These are phyloP conservation scores for Diatrype stigma DNA, from an alignment of 2,329 filamentous ascomycete genomes.

Conservation along the genomic window DNA sequence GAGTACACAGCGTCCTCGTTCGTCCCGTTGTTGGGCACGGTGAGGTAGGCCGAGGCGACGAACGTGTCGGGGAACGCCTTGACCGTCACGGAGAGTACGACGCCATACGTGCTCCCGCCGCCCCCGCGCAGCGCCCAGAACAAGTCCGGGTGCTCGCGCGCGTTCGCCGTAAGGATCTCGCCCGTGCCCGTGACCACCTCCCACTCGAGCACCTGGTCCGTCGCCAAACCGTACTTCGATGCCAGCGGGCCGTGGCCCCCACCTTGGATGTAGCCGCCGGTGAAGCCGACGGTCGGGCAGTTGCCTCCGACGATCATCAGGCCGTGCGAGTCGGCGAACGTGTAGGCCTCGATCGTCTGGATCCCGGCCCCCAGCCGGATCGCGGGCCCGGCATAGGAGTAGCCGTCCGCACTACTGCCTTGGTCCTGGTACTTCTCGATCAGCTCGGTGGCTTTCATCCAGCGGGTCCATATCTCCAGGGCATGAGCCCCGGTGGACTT, in stretches of 20 bases:
- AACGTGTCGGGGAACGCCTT: conserved; percentile 9
- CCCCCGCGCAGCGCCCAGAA: neutral
- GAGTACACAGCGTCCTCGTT: conserved; percentile 10
- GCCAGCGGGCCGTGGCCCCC: conserved; percentile 37
- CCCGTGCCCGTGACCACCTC: neutral
- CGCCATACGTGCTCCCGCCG: conserved; percentile 43
- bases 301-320: conserved; percentile 8
- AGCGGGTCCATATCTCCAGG: conserved; percentile 1
- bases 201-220: neutral
- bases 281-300: conserved; percentile 11
- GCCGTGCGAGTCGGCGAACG: conserved; percentile 4
- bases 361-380: conserved; percentile 33
- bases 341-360: conserved; percentile 5
- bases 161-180: neutral
- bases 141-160: neutral
- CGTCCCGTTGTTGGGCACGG: conserved; percentile 3
- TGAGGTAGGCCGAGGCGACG: conserved; percentile 5
- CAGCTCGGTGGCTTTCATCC: conserved; percentile 3
- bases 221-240: neutral
- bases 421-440: conserved; percentile 11
- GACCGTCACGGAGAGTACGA: conserved; percentile 36
- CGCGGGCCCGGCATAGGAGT: conserved; percentile 35
- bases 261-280: conserved; percentile 29
- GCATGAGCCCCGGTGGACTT: conserved; percentile 16
- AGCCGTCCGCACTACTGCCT: no score